Evolutionary conservation across 345 rosid species (phyloP), one percentile per base, ranked within the genome.

Genomic region (Eucalyptus erythrocorys): DNA sequence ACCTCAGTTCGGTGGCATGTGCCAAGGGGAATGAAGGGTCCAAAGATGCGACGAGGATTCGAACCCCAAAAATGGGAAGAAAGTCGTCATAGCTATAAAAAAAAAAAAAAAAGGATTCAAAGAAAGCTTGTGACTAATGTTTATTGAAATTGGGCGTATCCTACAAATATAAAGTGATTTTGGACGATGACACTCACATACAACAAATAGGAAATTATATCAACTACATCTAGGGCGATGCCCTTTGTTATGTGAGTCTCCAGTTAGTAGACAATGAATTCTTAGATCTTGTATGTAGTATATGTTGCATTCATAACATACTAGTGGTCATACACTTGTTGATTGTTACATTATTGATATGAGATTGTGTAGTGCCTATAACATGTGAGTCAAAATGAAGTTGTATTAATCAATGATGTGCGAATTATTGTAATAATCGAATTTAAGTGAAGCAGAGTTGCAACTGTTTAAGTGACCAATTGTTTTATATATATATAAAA

Each of bases 11-110:
- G 8, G 34, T 6, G 32, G 4, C 34, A 50, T 0, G 53, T 50
- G 21, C 53, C 53, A 30, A 13, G 34, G 34, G 34, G 5, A 61
- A 30, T 61, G 17, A 30, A 61, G 4, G 16, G 17, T 61, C 6
- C 0, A 30, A 0, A 13, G 32, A 61, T 15, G 8, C 4, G 0
- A 61, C 30, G 1, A 61, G 8, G 37, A 0, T 61, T 61, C 5
- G 1, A 61, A 30, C 34, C 68, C 32, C 34, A 13, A 61, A 61
- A 61, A 61, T 30, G 34, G 71, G 32, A 30, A 61, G 8, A 13
- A 61, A 30, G 32, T 61, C 30, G 34, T 1, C 68, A 0, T 27
- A 30, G 8, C 32, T 4, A n/a, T n/a, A n/a, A n/a, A n/a, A n/a
- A n/a, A 19, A 11, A 24, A 27, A 27, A 12, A 2, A 27, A 61